Evolutionary conservation across 192 early-diverging fungal genomes (phyloP), one percentile per base, ranked within the genome.

Genomic region (Coemansia sp.): DNA sequence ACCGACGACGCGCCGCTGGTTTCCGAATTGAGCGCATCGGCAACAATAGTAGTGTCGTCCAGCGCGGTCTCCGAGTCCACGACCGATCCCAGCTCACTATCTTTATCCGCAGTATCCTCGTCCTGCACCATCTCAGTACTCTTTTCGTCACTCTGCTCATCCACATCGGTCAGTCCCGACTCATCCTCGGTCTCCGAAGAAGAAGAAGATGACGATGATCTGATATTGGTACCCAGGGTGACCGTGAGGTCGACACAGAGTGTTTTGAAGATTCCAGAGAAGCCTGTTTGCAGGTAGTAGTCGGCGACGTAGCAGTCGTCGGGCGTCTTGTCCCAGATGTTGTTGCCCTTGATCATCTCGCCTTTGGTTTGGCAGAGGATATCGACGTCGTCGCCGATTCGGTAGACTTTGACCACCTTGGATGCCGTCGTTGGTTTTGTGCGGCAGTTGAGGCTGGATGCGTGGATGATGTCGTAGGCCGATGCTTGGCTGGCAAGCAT

Each of bases 271-370:
- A 67, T 64, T 0, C 35, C 16, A 2, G 61, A 67, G 36, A 55
- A 61, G 0, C 75, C 75, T 0, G 75, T 78, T 32, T 49, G 55
- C 27, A 82, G 48, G 50, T 82, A 82, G 54, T 75, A 82, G 61
- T 82, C 81, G 0, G 69, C 46, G 10, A 77, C 67, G 24, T 78
- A 82, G 63, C 81, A 82, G 54, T 66, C 69, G 28, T 82, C 81
- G 6, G 34, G 75, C 0, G 81, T 82, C 42, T 46, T 58, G 34
- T 79, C 81, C 81, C 75, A 82, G 29, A 82, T 55, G 16, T 48
- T 58, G 1, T 64, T 61, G 53, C 72, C 76, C 29, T 32, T 50
- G 24, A 73, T 35, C 6, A n/a, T 29, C 49, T 77, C 45, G 16
- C 81, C 81, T 3, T 55, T 32, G 4, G 16, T 60, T 52, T 78